These are phyloP conservation scores for Phialophora chinensis DNA, from an alignment of 2,329 filamentous ascomycete species.

Conservation along the genomic window DNA sequence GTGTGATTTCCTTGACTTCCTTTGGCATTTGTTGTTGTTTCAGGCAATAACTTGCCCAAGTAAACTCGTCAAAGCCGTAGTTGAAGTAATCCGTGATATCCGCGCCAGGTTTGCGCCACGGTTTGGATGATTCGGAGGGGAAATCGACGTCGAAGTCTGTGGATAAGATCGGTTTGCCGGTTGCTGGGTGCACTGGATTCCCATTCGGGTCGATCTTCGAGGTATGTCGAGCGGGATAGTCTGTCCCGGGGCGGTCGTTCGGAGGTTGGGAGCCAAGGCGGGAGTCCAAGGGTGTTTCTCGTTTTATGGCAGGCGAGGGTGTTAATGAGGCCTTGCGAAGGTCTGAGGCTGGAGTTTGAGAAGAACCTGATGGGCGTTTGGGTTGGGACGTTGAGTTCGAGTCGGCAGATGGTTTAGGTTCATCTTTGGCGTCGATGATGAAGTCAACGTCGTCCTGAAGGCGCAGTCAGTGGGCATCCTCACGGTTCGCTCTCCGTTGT, in stretches of 20 bases:
- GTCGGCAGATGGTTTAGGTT: conserved; percentile 47
- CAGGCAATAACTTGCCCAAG: conserved; percentile 90
- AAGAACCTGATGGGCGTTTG: conserved; percentile 47
- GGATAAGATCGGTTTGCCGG: conserved; percentile 79
- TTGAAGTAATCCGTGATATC: conserved; percentile 86
- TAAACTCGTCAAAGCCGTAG: conserved; percentile 73
- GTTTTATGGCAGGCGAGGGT: conserved; percentile 43
- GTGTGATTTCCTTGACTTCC: conserved; percentile 82
- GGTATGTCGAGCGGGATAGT: conserved; percentile 70
- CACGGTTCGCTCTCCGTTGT: conserved; percentile 47
- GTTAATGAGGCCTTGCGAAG: conserved; percentile 46
- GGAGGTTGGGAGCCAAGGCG: conserved; percentile 43
- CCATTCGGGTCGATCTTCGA: conserved; percentile 80
- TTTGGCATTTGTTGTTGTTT: conserved; percentile 81
- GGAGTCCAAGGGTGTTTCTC: conserved; percentile 33
- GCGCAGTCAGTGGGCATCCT: conserved; percentile 30
- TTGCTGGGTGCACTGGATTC: conserved; percentile 75
- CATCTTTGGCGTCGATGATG: conserved; percentile 55
- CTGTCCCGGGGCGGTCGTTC: conserved; percentile 61
- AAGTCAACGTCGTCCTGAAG: conserved; percentile 57
- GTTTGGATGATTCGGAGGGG: conserved; percentile 78
- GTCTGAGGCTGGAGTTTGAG: conserved; percentile 45
- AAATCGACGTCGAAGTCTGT: conserved; percentile 78
- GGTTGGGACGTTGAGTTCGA: conserved; percentile 43
- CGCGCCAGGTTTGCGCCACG: conserved; percentile 92